Percentiles rank a stretch among this genome's conserved stretches.
Evolutionary conservation across 768 basidiomycete genomes (phyloP).

Genomic region (Mycena belliarum): DNA sequence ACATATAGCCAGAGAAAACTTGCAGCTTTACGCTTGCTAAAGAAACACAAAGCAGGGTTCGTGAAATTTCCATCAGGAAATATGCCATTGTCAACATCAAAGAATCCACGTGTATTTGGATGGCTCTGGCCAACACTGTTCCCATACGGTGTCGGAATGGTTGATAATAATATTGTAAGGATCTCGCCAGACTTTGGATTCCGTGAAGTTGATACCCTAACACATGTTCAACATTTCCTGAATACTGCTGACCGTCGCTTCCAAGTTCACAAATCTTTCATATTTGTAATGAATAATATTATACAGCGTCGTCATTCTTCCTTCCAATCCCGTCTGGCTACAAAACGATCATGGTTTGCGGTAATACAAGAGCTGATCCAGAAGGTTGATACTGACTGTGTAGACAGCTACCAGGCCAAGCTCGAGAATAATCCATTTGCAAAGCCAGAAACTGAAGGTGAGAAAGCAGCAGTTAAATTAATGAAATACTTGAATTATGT

Average conservation of each 20-base stretch:
- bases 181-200: conserved; percentile 1
- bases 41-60: conserved; percentile 7
- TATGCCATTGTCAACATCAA: conserved; percentile 14
- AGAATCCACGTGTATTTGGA: conserved; percentile 21
- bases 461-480: too few relatives aligned
- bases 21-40: background rate
- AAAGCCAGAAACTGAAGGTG: too few relatives aligned
- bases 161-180: conserved; percentile 14
- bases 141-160: conserved; percentile 24
- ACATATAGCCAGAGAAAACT: conserved; percentile 22
- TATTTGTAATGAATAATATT: conserved; percentile 12
- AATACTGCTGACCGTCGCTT: conserved; percentile 11
- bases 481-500: too few relatives aligned
- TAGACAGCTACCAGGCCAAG: too few relatives aligned
- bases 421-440: too few relatives aligned
- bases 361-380: too few relatives aligned
- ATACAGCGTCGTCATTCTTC: too few relatives aligned
- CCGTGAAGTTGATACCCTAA: conserved; percentile 7
- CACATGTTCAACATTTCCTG: conserved; percentile 3
- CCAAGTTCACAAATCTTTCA: conserved; percentile 18
- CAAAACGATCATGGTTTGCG: too few relatives aligned
- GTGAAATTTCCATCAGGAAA: conserved; percentile 20
- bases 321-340: too few relatives aligned
- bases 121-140: conserved; percentile 25
- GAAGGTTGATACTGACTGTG: too few relatives aligned